Evolutionary conservation across 176 grass and related monocot species (phyloP).

Genomic region (Otatea glauca): DNA sequence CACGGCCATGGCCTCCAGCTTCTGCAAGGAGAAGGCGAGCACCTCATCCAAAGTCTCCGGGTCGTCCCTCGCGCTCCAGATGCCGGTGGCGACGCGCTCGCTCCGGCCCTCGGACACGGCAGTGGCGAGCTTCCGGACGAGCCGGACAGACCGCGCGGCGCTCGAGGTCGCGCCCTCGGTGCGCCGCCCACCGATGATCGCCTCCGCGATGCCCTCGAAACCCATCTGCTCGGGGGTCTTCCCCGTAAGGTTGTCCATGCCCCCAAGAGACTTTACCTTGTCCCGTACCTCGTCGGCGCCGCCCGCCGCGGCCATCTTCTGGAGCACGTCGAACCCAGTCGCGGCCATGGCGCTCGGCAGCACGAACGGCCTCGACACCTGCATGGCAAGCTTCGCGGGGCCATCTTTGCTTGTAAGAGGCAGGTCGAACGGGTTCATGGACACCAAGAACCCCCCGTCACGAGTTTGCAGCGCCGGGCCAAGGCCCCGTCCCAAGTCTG

Average conservation of each 20-base stretch:
- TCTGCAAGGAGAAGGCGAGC: conserved; percentile 74
- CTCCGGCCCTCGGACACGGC: conserved; percentile 64
- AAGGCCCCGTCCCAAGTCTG: conserved; percentile 67
- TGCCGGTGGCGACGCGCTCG: conserved; percentile 71
- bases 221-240: conserved; percentile 80
- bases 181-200: conserved; percentile 73
- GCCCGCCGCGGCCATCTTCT: conserved; percentile 64
- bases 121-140: conserved; percentile 59
- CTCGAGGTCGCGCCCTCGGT: conserved; percentile 72
- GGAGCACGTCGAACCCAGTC: conserved; percentile 76
- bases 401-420: conserved; percentile 51
- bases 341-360: conserved; percentile 53
- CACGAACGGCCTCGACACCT: conserved; percentile 72
- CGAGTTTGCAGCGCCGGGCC: conserved; percentile 69
- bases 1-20: conserved; percentile 86
- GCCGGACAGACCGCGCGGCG: conserved; percentile 58
- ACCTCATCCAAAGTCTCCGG: conserved; percentile 77
- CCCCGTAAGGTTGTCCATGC: conserved; percentile 73
- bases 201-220: conserved; percentile 87
- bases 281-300: conserved; percentile 52
- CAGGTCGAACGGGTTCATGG: conserved; percentile 78
- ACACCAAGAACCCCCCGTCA: conserved; percentile 80
- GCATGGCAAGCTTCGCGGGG: conserved; percentile 72
- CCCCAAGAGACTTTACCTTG: conserved; percentile 53
- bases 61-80: conserved; percentile 63